Evolutionary conservation across 371 early-diverging fungal species (phyloP).

Genomic region (Circinella minor): DNA sequence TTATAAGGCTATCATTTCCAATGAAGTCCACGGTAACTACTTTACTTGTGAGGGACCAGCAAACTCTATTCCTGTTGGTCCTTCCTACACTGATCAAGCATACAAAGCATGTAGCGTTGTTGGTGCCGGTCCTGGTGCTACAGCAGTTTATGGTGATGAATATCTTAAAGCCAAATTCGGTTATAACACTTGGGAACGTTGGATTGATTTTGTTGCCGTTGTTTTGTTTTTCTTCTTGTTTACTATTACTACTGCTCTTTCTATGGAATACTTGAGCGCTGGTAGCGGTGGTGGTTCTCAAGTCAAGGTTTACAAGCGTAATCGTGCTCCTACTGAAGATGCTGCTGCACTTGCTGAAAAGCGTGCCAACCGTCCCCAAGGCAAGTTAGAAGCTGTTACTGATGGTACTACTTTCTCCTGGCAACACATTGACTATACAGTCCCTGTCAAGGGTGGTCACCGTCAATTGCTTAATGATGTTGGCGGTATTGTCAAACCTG

Average conservation of each 20-base stretch:
- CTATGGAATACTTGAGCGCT: slow-evolving; percentile 59
- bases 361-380: slow-evolving; percentile 4
- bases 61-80: slow-evolving; percentile 47
- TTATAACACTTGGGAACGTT: slow-evolving; percentile 53
- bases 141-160: slow-evolving; percentile 51
- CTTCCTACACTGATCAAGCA: slow-evolving; percentile 42
- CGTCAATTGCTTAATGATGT: slow-evolving; percentile 59
- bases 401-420: slow-evolving; percentile 63
- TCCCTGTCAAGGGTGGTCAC: slow-evolving; percentile 61
- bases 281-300: slow-evolving; percentile 59
- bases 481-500: slow-evolving; percentile 59
- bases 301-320: slow-evolving; percentile 61
- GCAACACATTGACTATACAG: slow-evolving; percentile 63
- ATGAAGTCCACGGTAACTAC: slow-evolving; percentile 61
- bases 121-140: slow-evolving; percentile 55
- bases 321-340: slow-evolving; percentile 34
- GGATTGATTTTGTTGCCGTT: slow-evolving; percentile 65
- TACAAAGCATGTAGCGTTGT: slow-evolving; percentile 60
- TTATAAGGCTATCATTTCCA: slow-evolving; percentile 66
- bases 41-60: slow-evolving; percentile 42
- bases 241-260: slow-evolving; percentile 50
- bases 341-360: slow-evolving; percentile 25
- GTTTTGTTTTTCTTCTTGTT: slow-evolving; percentile 61
- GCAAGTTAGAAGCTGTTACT: slow-evolving; percentile 35
- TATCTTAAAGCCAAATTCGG: slow-evolving; percentile 52